Base-by-base conservation (phyloP, 441 rosid genomes). In the Adansonia rubrostipa region DNA sequence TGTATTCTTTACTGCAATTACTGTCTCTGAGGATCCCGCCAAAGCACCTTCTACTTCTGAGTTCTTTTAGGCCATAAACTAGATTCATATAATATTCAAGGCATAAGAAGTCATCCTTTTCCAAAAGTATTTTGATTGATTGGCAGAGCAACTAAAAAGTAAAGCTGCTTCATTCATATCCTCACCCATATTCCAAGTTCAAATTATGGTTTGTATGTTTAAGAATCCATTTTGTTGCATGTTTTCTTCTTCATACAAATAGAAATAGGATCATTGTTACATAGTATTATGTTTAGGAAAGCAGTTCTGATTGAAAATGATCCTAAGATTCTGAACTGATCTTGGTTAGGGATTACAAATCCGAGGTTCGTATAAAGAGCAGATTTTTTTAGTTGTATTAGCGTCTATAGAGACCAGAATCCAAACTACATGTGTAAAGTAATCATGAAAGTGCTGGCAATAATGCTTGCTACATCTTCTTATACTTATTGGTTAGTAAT, bases 351-450 rank as follows among this genome's bases (percentile, higher is more conserved):
- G 62, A 71, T 71, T 22, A 28, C 24, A 51, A 9, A 71, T 33
- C n/a, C 48, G 13, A 53, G 44, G 50, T 71, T 71, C 36, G 62
- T 71, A 9, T 51, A 51, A 9, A 51, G 62, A 51, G 58, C 74
- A 50, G 58, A 50, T 22, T 71, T 22, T 48, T 71, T 71, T 71
- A 51, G 33, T 51, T 51, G 74, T 71, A 50, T 51, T 51, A 24
- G 42, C 57, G 57, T 71, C 19, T 51, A n/a, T 10, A 28, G 10
- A 40, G 61, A 28, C 61, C 47, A 28, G 61, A 71, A 36, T 51
- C 45, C 61, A 71, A 28, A n/a, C 61, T 71, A 24, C 53, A 10
- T 71, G 14, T 53, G 24, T 51, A 28, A 51, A 71, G 74, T 71
- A 54, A 71, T 17, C 19, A 68, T 9, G 36, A 33, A 70, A n/a